These are phyloP conservation scores for Candida sojae DNA, from an alignment of 1,139 yeast species.

Conservation along the genomic window DNA sequence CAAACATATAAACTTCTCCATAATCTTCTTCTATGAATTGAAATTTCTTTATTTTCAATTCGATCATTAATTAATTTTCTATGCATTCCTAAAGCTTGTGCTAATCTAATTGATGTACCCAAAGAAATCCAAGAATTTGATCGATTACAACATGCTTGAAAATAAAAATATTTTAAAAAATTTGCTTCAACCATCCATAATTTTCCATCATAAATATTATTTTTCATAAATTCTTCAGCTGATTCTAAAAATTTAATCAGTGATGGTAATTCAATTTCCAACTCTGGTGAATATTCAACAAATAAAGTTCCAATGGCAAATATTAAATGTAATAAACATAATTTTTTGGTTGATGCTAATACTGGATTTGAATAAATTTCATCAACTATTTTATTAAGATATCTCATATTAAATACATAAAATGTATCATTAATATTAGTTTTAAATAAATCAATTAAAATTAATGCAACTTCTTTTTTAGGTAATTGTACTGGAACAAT, in stretches of 20 bases:
- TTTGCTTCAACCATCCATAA: constrained; percentile 45
- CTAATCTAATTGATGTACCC: constrained; percentile 52
- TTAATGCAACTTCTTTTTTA: constrained; percentile 21
- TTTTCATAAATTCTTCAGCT: constrained; percentile 28
- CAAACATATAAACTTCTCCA: constrained; percentile 43
- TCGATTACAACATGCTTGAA: constrained; percentile 37
- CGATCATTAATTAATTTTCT: constrained; percentile 49
- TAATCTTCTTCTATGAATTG: constrained; percentile 29
- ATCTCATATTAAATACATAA: constrained; percentile 35
- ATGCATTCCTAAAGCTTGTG: constrained; percentile 67
- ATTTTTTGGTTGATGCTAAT: constrained; percentile 10
- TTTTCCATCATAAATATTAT: constrained; percentile 36
- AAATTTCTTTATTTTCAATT: constrained; percentile 33
- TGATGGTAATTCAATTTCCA: constrained; percentile 18
- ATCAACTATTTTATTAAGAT: constrained; percentile 21
- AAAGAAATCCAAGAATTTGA: constrained; percentile 39
- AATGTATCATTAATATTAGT: constrained; percentile 35
- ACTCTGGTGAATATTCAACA: constrained; percentile 16
- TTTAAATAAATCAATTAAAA: constrained; percentile 29
- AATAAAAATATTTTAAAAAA: constrained; percentile 34
- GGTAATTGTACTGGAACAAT: constrained; percentile 25
- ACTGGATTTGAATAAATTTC: constrained; percentile 24
- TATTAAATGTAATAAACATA: constrained; percentile 31
- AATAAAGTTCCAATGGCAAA: constrained; percentile 43
- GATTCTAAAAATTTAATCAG: constrained; percentile 27